Evolutionary conservation across 2,329 filamentous ascomycete genomes (phyloP).

Genomic region (Coniochaeta sp.): DNA sequence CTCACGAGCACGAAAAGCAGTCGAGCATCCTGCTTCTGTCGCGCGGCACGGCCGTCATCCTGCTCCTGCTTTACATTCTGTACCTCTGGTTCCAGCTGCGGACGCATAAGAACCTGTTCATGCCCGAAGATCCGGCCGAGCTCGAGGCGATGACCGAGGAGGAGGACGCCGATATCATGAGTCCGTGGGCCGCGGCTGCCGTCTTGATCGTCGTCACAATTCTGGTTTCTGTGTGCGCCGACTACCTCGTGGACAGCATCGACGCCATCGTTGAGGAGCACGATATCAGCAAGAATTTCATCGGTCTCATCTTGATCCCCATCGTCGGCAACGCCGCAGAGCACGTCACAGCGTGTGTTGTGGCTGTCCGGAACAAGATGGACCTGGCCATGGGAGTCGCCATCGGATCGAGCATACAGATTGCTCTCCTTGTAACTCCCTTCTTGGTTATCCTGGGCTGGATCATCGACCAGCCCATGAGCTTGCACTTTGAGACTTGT

Average conservation of each 20-base stretch:
- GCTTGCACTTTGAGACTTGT: slow-evolving; percentile 70
- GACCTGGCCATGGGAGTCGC: slow-evolving; percentile 71
- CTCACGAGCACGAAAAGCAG: slow-evolving; percentile 32
- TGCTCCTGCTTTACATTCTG: slow-evolving; percentile 66
- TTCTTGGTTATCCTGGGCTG: slow-evolving; percentile 75
- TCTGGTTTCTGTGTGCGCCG: slow-evolving; percentile 65
- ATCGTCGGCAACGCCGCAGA: slow-evolving; percentile 77
- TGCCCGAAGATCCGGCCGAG: slow-evolving; percentile 35
- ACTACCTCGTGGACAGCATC: slow-evolving; percentile 71
- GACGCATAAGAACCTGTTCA: slow-evolving; percentile 68
- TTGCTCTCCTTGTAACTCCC: slow-evolving; percentile 73
- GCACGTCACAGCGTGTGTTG: slow-evolving; percentile 74
- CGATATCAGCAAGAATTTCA: slow-evolving; percentile 72
- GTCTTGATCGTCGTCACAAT: slow-evolving; percentile 65
- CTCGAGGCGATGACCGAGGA: slow-evolving; percentile 25
- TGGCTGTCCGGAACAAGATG: slow-evolving; percentile 73
- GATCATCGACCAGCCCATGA: slow-evolving; percentile 66
- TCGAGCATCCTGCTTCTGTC: slow-evolving; percentile 63
- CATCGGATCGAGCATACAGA: slow-evolving; percentile 76
- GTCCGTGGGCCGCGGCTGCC: slow-evolving; percentile 54
- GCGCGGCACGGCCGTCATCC: slow-evolving; percentile 67
- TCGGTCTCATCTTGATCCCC: slow-evolving; percentile 70
- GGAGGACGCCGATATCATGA: slow-evolving; percentile 45
- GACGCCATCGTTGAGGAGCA: slow-evolving; percentile 62
- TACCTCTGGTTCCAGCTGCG: slow-evolving; percentile 74